phyloP scores from a whole-genome alignment of 225 moss, liverwort and hornwort species.

The Pseudoscleropodium purum region DNA sequence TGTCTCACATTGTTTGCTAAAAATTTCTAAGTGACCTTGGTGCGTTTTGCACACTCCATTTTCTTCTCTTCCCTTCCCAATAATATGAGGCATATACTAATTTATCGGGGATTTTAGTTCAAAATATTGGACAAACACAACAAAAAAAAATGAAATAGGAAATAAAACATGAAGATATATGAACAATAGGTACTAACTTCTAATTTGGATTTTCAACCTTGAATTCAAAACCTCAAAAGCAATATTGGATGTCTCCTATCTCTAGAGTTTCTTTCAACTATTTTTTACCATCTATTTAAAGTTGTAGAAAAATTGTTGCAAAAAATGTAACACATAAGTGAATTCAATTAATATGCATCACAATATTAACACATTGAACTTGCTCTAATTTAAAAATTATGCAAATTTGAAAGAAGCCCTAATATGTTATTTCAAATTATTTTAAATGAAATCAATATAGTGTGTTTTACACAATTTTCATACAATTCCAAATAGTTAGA shows the following conservation, averaged over 20 bases:
- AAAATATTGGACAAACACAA: neutral
- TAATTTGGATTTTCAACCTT: neutral
- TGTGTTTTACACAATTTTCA: neutral
- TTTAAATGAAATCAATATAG: neutral
- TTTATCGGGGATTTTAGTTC: neutral
- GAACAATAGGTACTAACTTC: neutral
- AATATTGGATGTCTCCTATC: neutral
- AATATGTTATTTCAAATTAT: neutral
- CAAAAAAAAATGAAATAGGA: neutral
- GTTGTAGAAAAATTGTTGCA: neutral
- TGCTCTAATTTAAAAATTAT: neutral
- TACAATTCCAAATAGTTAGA: neutral
- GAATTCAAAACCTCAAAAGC: neutral
- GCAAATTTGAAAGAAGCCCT: neutral
- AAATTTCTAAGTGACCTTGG: no score
- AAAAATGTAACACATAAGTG: neutral
- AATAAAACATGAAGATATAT: neutral
- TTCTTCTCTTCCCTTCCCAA: neutral
- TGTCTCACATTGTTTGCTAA: no score
- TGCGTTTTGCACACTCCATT: neutral
- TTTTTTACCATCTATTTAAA: neutral
- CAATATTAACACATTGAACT: neutral
- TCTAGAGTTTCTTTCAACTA: neutral
- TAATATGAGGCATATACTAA: accelerated
- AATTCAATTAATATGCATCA: no score